Percentiles rank a stretch among this genome's conserved stretches.
These are phyloP conservation scores for Rhodotorula mucilaginosa DNA, from an alignment of 1,284 basidiomycete genomes.

Conservation along the genomic window DNA sequence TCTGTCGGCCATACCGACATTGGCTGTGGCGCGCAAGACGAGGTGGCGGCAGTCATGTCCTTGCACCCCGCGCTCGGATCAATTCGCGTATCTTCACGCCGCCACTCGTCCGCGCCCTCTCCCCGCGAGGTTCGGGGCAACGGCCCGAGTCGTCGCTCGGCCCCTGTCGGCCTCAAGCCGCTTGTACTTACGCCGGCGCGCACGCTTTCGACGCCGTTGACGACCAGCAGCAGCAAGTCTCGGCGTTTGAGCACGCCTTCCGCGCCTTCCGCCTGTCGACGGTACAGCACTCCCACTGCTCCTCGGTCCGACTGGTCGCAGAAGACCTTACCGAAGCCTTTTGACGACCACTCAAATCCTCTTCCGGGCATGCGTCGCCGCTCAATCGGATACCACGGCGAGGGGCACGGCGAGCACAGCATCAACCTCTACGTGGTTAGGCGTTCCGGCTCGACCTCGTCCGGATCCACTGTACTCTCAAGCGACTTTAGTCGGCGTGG, in stretches of 20 bases:
- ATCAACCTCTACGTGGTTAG: not conserved
- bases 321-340: not conserved
- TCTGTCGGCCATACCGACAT: too few species aligned
- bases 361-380: not conserved
- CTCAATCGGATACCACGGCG: not conserved
- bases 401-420: not conserved
- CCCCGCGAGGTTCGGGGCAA: not conserved
- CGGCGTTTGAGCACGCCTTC: not conserved
- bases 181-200: slow-evolving; percentile 34
- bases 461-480: not conserved
- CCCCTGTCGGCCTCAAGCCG: slow-evolving; percentile 21
- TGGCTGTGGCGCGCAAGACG: not conserved
- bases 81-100: not conserved
- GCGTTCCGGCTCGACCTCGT: not conserved
- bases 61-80: not conserved
- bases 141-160: not conserved
- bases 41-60: not conserved
- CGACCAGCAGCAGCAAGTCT: not conserved
- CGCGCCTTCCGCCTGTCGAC: not conserved
- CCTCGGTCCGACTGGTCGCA: not conserved
- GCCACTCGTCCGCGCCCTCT: not conserved
- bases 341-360: too few species aligned
- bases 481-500: not conserved
- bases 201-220: slow-evolving; percentile 26
- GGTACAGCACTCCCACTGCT: not conserved